These are phyloP conservation scores for Nemania sp. DNA, from an alignment of 2,329 filamentous ascomycete species.

Conservation along the genomic window DNA sequence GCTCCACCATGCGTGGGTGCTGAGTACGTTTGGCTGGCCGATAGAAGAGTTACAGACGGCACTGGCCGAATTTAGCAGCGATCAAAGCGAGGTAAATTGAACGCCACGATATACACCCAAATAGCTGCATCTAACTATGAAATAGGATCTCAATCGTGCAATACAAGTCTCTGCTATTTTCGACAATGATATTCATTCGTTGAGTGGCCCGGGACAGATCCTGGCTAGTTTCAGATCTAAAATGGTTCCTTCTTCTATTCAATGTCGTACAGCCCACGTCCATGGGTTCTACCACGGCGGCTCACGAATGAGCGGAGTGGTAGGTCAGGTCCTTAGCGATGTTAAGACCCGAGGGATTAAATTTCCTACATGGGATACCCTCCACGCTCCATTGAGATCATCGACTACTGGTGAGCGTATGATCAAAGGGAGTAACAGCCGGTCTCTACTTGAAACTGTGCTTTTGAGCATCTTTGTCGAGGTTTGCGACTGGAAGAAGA, in stretches of 20 bases:
- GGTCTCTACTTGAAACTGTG: constrained; percentile 31
- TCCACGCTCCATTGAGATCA: constrained; percentile 26
- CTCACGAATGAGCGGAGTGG: constrained; percentile 7
- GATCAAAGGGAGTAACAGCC: constrained; percentile 6
- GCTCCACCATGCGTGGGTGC: constrained; percentile 2
- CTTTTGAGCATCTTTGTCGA: constrained; percentile 32
- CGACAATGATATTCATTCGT: constrained; percentile 25
- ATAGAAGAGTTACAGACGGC: constrained; percentile 8
- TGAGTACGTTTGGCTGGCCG: constrained; percentile 29
- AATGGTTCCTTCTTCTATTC: constrained; percentile 22
- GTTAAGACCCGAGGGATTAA: constrained; percentile 21
- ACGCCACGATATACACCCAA: background rate
- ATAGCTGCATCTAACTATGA: background rate
- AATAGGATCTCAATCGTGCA: background rate
- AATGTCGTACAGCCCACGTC: constrained; percentile 27
- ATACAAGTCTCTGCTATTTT: constrained; percentile 27
- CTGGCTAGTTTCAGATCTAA: constrained; percentile 22
- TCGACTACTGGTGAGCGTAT: constrained; percentile 29
- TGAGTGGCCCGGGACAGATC: constrained; percentile 26
- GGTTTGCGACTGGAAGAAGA: constrained; percentile 33
- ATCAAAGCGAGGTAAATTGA: constrained; percentile 8
- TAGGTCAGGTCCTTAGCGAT: constrained; percentile 21
- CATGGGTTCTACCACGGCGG: constrained; percentile 35
- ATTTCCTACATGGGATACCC: constrained; percentile 31
- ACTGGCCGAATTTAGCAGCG: constrained; percentile 7